Evolutionary conservation across 1,139 yeast genomes (phyloP).

Genomic region (Geotrichum carabidarum): DNA sequence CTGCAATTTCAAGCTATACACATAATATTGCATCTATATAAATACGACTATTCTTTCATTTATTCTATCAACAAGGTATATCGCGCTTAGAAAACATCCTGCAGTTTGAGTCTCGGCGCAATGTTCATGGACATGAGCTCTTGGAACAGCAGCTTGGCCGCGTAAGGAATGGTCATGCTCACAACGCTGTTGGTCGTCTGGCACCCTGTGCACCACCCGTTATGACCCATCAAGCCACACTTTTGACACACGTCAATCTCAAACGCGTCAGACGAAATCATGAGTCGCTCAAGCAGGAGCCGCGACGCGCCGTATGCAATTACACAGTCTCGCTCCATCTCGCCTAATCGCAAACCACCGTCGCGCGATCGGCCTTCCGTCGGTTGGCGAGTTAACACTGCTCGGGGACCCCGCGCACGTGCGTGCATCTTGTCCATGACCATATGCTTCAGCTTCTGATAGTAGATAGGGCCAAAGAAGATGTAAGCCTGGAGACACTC

Average conservation of each 20-base stretch:
- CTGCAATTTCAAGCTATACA: too few relatives aligned
- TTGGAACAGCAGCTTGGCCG: constrained; percentile 92
- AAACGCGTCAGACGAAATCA: constrained; percentile 96
- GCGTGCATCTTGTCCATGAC: constrained; percentile 99
- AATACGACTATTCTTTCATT: neutral
- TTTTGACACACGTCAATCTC: constrained; percentile 91
- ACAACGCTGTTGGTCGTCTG: constrained; percentile 80
- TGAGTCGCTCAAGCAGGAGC: constrained; percentile 82
- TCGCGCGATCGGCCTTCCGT: constrained; percentile 99
- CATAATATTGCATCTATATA: too few relatives aligned
- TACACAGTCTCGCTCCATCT: constrained; percentile 99
- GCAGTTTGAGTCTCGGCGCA: constrained; percentile 87
- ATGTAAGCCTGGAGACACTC: constrained; percentile 96
- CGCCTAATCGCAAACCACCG: constrained; percentile 98
- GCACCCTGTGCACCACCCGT: constrained; percentile 96
- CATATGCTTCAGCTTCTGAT: constrained; percentile 98
- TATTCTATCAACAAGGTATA: neutral
- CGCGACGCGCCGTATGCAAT: constrained; percentile 99
- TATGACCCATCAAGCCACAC: constrained; percentile 98
- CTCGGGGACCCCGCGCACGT: constrained; percentile 98
- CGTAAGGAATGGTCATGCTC: constrained; percentile 96
- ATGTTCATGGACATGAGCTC: constrained; percentile 95
- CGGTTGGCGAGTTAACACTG: constrained; percentile 96
- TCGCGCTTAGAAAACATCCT: constrained; percentile 59
- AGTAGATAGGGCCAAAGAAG: constrained; percentile 96